Conservation (phyloP, 2,329 filamentous ascomycete genomes). For the Chaetomium sp. region DNA sequence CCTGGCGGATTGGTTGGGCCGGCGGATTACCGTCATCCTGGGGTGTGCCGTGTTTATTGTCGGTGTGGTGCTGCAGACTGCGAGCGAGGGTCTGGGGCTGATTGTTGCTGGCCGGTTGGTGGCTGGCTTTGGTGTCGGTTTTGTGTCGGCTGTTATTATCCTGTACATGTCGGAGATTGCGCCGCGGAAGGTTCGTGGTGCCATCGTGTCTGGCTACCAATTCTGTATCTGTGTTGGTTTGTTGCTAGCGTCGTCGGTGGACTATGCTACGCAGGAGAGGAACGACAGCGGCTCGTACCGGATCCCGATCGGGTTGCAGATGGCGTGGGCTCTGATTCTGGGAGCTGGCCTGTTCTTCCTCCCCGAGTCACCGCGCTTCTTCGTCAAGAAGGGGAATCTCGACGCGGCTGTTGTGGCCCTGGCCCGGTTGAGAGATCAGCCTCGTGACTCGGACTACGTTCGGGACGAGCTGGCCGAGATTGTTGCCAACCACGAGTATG, state of each 20-base stretch:
- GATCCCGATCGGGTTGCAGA: constrained; percentile 71
- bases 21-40: constrained; percentile 58
- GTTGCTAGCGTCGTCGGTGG: constrained; percentile 67
- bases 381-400: constrained; percentile 66
- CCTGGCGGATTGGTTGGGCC: constrained; percentile 65
- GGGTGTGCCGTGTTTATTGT: constrained; percentile 63
- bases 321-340: constrained; percentile 51
- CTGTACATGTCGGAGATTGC: constrained; percentile 68
- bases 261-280: constrained; percentile 64
- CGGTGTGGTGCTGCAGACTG: constrained; percentile 59
- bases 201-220: constrained; percentile 73
- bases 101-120: constrained; percentile 66
- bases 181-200: constrained; percentile 67
- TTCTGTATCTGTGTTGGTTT: constrained; percentile 76
- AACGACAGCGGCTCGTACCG: constrained; percentile 65
- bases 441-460: constrained; percentile 65
- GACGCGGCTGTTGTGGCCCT: constrained; percentile 62
- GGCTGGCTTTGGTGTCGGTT: constrained; percentile 68
- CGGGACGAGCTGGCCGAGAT: constrained; percentile 72
- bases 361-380: constrained; percentile 72
- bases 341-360: constrained; percentile 44
- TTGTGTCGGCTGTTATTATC: constrained; percentile 68
- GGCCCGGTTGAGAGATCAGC: constrained; percentile 64
- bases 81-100: constrained; percentile 56
- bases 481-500: constrained; percentile 72